Conservation (phyloP, 2,329 filamentous ascomycete species). For the Pseudocercospora fijiensis region DNA sequence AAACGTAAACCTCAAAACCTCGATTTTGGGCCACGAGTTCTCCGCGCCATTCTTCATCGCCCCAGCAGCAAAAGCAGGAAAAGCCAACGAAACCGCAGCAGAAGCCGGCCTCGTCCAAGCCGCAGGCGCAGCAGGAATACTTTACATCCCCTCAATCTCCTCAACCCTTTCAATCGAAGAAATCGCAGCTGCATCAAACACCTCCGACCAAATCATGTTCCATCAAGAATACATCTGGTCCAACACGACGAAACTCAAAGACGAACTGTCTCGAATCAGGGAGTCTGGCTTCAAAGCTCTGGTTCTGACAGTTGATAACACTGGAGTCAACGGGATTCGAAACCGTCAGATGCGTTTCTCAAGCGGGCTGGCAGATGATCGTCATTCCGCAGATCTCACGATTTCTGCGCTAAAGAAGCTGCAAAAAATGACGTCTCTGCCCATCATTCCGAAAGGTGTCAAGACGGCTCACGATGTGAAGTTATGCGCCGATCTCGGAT, state of each 20-base stretch:
- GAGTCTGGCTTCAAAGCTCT: slow-evolving; percentile 43
- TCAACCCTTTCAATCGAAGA: slow-evolving; percentile 38
- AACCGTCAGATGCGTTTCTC: slow-evolving; percentile 21
- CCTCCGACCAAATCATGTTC: slow-evolving; percentile 40
- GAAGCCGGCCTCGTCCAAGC: slow-evolving; percentile 47
- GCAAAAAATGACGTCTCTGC: slow-evolving; percentile 20
- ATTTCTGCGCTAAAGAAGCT: slow-evolving; percentile 14
- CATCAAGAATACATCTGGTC: slow-evolving; percentile 44
- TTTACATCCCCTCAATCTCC: slow-evolving; percentile 50
- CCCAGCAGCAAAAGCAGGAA: slow-evolving; percentile 87
- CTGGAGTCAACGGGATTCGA: slow-evolving; percentile 42
- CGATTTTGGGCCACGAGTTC: slow-evolving; percentile 82
- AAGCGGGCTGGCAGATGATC: slow-evolving; percentile 4
- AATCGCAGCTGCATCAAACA: slow-evolving; percentile 35
- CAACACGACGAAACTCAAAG: slow-evolving; percentile 35
- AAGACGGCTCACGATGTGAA: slow-evolving; percentile 44
- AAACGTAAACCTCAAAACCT: slow-evolving; percentile 54
- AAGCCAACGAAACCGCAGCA: slow-evolving; percentile 70
- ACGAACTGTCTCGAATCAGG: slow-evolving; percentile 38
- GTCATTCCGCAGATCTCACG: slow-evolving; percentile 20
- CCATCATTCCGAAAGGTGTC: slow-evolving; percentile 38
- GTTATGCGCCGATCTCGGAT: slow-evolving; percentile 39
- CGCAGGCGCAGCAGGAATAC: slow-evolving; percentile 50
- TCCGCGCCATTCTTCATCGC: slow-evolving; percentile 91
- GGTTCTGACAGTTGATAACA: slow-evolving; percentile 44